Percentiles rank a stretch among this genome's conserved stretches.
Conservation (phyloP, 306 rosid species). For the Cucurbita moschata region DNA sequence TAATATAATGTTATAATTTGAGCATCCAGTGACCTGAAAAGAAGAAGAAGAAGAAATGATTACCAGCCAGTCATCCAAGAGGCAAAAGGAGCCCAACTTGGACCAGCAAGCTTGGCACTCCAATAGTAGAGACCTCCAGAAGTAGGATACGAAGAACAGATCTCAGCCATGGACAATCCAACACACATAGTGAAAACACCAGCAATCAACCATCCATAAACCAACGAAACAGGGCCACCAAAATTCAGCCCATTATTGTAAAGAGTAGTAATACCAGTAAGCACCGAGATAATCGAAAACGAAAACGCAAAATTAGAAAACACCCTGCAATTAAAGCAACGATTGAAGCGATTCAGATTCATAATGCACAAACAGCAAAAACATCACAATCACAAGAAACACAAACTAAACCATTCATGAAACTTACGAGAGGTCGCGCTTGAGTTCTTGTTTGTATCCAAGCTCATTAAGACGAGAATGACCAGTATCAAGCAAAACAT, state of each 20-base stretch:
- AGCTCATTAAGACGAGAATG: conserved; percentile 78
- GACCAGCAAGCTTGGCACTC: conserved; percentile 98
- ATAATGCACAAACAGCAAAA: neutral
- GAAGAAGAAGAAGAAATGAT: neutral
- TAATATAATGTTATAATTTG: neutral
- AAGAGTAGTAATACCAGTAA: conserved; percentile 82
- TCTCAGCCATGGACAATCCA: conserved; percentile 89
- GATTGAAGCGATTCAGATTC: neutral
- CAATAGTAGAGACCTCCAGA: conserved; percentile 96
- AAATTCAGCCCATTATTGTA: conserved; percentile 68
- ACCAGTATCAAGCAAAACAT: conserved; percentile 49
- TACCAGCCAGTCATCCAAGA: conserved; percentile 99
- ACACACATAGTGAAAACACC: conserved; percentile 69
- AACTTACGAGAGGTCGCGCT: conserved; percentile 88
- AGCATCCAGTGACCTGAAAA: neutral
- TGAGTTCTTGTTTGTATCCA: conserved; percentile 96
- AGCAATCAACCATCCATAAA: conserved; percentile 80
- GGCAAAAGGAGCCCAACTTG: conserved; percentile 85
- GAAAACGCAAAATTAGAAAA: conserved; percentile 83
- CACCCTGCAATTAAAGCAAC: conserved; percentile 32
- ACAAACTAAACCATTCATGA: neutral
- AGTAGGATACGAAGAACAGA: conserved; percentile 88
- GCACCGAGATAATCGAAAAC: conserved; percentile 81
- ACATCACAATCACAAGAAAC: neutral
- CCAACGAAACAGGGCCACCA: conserved; percentile 76